Base-by-base conservation (phyloP, 495 filamentous ascomycete genomes). In the Hyaloscypha bicolor region DNA sequence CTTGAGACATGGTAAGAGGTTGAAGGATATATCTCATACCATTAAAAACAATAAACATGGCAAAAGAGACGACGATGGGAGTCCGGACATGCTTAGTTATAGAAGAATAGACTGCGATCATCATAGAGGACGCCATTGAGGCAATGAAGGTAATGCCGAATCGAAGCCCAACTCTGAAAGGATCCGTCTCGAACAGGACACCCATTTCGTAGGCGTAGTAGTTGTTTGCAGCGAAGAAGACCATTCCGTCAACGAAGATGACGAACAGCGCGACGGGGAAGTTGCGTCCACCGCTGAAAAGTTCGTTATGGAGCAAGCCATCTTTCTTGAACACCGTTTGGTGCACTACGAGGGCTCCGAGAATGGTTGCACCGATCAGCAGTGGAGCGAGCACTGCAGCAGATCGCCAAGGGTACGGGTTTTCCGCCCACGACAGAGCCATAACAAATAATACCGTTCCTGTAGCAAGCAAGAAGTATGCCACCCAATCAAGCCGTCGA, bases 251-350 rank as follows among this genome's bases (percentile, higher is more conserved):
- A 51, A 60, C 22, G 53, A 77, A 76, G 9, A 78, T 70, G 42
- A 71, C 74, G n/a, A 73, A 39, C 16, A 73, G 21, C 0, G 73
- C 69, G 48, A 79, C 66, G 8, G 73, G 9, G 55, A 79, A 78
- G 62, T 76, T 79, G 45, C 76, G 66, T 55, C 70, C 70, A 1
- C 62, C 52, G 9, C 37, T 52, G 71, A 79, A 79, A 22, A 79
- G 69, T 4, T 68, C 69, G 48, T 79, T 75, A 66, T 79, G 74
- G 69, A 78, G 77, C 71, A 79, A 70, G 35, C 77, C 77, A 65
- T 78, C 75, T 31, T 58, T 77, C 57, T 75, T 77, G 63, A 75
- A 69, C 22, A 32, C 66, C 0, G 64, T 67, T 57, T 76, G 75
- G 64, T 79, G 77, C 3, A 72, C 39, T 19, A 65, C 67, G 1